phyloP scores from a whole-genome alignment of 257 asterid species.

The Coffea canephora region DNA sequence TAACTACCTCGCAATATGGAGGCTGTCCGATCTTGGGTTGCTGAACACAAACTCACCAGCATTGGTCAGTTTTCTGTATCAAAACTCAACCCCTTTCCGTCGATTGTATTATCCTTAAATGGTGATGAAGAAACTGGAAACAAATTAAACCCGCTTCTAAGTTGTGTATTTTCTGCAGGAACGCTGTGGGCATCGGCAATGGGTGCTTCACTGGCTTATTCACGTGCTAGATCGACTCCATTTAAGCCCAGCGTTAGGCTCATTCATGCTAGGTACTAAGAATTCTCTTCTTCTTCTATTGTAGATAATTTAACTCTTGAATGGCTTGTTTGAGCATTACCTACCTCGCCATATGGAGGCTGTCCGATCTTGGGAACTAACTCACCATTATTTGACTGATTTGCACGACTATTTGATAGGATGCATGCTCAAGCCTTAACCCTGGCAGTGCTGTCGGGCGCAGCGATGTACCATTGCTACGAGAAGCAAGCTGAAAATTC shows the following conservation, averaged over 20 bases:
- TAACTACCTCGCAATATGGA: slow-evolving; percentile 38
- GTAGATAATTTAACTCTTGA: too few species aligned
- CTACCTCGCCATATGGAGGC: too few species aligned
- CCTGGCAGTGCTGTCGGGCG: slow-evolving; percentile 69
- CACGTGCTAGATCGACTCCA: slow-evolving; percentile 41
- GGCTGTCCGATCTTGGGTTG: slow-evolving; percentile 63
- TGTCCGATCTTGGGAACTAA: too few species aligned
- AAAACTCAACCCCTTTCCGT: neutral
- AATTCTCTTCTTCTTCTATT: neutral
- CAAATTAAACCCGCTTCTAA: neutral
- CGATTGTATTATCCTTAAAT: neutral
- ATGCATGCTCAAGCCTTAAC: slow-evolving; percentile 87
- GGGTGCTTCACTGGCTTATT: slow-evolving; percentile 59
- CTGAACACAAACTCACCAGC: slow-evolving; percentile 68
- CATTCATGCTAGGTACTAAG: slow-evolving; percentile 67
- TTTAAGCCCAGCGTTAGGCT: slow-evolving; percentile 70
- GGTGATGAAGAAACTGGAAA: neutral
- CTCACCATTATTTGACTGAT: neutral
- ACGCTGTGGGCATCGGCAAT: slow-evolving; percentile 70
- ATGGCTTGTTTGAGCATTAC: too few species aligned
- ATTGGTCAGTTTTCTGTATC: slow-evolving; percentile 39
- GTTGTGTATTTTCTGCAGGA: slow-evolving; percentile 29
- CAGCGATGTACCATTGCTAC: slow-evolving; percentile 67
- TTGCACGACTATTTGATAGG: slow-evolving; percentile 30
- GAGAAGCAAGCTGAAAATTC: slow-evolving; percentile 31